phyloP scores from a whole-genome alignment of 2,329 filamentous ascomycete genomes.

The Phoma sp. region DNA sequence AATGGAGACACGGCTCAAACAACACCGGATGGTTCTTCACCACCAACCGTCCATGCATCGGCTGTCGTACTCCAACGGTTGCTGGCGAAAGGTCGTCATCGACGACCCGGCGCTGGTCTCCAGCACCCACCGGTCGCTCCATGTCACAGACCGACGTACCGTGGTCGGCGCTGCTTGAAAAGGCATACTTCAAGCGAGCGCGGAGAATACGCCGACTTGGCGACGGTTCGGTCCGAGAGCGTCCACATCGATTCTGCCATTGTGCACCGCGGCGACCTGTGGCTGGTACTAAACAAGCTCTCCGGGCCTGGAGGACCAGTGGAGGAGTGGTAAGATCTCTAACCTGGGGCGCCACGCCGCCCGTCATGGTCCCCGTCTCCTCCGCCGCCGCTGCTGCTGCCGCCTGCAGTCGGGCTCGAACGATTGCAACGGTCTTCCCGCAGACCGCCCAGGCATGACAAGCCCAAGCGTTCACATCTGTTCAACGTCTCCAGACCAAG shows the following conservation, averaged over 20 bases:
- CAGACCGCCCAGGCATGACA: constrained; percentile 53
- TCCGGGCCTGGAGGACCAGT: constrained; percentile 61
- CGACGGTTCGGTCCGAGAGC: constrained; percentile 71
- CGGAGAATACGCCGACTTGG: constrained; percentile 76
- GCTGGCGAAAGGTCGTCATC: constrained; percentile 83
- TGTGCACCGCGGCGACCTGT: constrained; percentile 66
- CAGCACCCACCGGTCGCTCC: constrained; percentile 75
- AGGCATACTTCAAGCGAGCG: constrained; percentile 91
- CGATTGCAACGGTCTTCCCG: no score
- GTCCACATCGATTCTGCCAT: constrained; percentile 76
- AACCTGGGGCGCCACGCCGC: no score
- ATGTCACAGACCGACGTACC: constrained; percentile 88
- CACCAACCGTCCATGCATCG: no score
- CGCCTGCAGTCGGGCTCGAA: no score
- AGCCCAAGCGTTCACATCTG: constrained; percentile 45
- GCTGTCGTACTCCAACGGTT: constrained; percentile 98
- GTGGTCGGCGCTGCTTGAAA: constrained; percentile 93
- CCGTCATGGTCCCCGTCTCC: no score
- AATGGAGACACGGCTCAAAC: no score
- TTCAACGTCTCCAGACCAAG: constrained; percentile 63
- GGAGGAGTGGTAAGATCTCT: constrained; percentile 61
- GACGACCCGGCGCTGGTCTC: constrained; percentile 88
- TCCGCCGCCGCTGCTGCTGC: no score
- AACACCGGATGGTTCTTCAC: no score
- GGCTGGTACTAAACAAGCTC: constrained; percentile 83